Percentiles rank a stretch among this genome's conserved stretches.
Evolutionary conservation across 1,139 yeast species (phyloP).

Genomic region (Yamadazyma mexicana): DNA sequence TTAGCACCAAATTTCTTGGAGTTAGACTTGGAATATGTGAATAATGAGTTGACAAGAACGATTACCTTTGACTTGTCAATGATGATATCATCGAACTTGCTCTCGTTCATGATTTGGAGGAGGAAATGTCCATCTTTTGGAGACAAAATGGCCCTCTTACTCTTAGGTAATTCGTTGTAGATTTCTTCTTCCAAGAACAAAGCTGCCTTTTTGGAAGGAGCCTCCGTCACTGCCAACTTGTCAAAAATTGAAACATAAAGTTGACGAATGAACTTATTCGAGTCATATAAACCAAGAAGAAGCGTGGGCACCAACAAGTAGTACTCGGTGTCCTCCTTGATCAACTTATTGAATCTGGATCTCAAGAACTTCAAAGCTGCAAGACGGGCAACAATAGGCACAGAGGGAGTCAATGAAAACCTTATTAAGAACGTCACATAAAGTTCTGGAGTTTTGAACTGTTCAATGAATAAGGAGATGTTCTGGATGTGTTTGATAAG

Average conservation of each 20-base stretch:
- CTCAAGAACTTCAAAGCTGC: conserved; percentile 41
- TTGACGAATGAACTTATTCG: conserved; percentile 28
- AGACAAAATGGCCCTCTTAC: conserved; percentile 53
- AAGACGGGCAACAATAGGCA: conserved; percentile 57
- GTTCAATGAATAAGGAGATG: conserved; percentile 4
- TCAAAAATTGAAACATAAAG: conserved; percentile 25
- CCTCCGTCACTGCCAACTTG: conserved; percentile 20
- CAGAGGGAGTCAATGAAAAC: conserved; percentile 52
- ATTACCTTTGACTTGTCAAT: conserved; percentile 30
- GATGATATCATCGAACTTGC: conserved; percentile 27
- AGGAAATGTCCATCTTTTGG: conserved; percentile 63
- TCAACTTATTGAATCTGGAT: conserved; percentile 25
- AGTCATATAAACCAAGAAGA: conserved; percentile 36
- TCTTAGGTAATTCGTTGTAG: conserved; percentile 39
- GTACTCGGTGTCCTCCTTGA: conserved; percentile 20
- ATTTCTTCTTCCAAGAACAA: conserved; percentile 43
- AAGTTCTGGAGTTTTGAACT: conserved; percentile 25
- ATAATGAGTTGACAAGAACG: conserved; percentile 27
- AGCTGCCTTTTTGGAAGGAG: conserved; percentile 16
- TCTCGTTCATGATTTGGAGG: conserved; percentile 37
- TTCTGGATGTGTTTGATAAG: conserved; percentile 29
- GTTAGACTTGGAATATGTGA: conserved; percentile 28
- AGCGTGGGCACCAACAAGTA: conserved; percentile 40
- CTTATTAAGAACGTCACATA: conserved; percentile 59
- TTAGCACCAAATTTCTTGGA: conserved; percentile 40